Base-by-base conservation (phyloP, 192 early-diverging fungal species). In the Chytriomyces sp. region DNA sequence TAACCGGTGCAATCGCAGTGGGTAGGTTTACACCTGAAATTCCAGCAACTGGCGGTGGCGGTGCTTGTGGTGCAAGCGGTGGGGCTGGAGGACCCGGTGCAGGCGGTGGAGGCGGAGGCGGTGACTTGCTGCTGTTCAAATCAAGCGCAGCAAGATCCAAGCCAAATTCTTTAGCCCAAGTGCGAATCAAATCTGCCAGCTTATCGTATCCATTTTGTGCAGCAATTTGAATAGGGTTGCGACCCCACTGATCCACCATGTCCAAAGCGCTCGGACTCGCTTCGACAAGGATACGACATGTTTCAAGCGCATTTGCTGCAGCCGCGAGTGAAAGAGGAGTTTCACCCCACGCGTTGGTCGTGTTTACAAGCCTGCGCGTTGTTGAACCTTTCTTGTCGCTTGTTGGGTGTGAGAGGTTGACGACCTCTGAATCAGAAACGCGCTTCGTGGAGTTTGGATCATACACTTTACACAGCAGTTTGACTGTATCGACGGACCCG, bases 321-420 rank as follows among this genome's bases (percentile, higher is more conserved):
- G 72, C 72, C 5, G 72, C 72, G 8, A 18, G 63, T 26, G 44
- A 44, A 10, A 73, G 57, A 5, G 72, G 60, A 11, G 72, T 73
- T 62, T 73, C 72, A 11, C 60, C n/a, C 57, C 57, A 73, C 24
- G 7, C 35, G 61, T 73, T 63, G 9, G 53, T 60, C 11, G n/a
- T 64, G 11, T 16, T 26, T 16, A 28, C 26, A 11, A 64, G 28
- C 57, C 4, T 35, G 35, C 35, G 0, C 2, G 35, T 35, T 35
- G 35, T 35, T 35, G 35, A 35, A 35, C 4, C 35, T 35, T 35
- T 35, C 35, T 35, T 35, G 3, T 35, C 35, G 35, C 4, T 35
- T 35, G 35, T 35, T 35, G 35, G 35, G 3, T 35, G 35, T 0
- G 35, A 35, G 35, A 35, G 35, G 35, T 35, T 35, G 35, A 35